Percentiles rank a stretch among this genome's conserved stretches.
Conservation (phyloP, 2,329 filamentous ascomycete genomes). For the Ophiostoma pallidulum region DNA sequence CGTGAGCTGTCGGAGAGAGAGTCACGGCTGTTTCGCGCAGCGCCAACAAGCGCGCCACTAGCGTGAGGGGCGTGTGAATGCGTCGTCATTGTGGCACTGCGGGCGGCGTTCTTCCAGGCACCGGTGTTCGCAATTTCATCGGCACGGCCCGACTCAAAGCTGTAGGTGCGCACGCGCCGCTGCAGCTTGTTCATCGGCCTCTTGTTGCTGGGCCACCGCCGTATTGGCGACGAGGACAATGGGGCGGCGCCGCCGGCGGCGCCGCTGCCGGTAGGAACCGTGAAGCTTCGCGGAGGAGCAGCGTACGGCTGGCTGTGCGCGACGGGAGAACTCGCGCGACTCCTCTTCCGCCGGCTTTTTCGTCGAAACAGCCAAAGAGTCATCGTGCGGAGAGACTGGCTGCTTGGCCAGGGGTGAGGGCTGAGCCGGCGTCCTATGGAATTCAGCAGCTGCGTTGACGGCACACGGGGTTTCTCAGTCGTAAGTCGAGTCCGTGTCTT, state of each 20-base stretch:
- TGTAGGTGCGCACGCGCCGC: conserved; percentile 43
- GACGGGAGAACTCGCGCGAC: conserved; percentile 41
- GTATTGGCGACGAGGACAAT: conserved; percentile 13
- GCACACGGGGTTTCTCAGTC: not conserved
- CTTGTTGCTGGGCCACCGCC: conserved; percentile 27
- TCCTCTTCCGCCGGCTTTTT: conserved; percentile 56
- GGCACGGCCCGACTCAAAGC: conserved; percentile 51
- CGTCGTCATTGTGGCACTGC: conserved; percentile 19
- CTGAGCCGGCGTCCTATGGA: not conserved
- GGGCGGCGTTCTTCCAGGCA: conserved; percentile 16
- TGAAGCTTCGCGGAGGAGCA: conserved; percentile 23
- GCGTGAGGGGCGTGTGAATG: conserved; percentile 19
- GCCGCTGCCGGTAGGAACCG: conserved; percentile 16
- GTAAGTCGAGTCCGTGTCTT: not conserved
- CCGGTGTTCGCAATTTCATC: conserved; percentile 46
- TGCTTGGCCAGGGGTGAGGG: not conserved
- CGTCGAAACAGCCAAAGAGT: conserved; percentile 77
- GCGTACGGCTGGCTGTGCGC: conserved; percentile 32
- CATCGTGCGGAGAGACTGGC: conserved; percentile 38
- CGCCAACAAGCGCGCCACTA: conserved; percentile 8
- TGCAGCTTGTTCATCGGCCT: conserved; percentile 40
- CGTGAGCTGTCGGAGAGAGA: not conserved
- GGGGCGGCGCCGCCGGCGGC: conserved; percentile 23
- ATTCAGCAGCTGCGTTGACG: not conserved
- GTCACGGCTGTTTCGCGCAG: not conserved